These are phyloP conservation scores for Glaciozyma martinii DNA, from an alignment of 768 basidiomycete genomes.

Conservation along the genomic window DNA sequence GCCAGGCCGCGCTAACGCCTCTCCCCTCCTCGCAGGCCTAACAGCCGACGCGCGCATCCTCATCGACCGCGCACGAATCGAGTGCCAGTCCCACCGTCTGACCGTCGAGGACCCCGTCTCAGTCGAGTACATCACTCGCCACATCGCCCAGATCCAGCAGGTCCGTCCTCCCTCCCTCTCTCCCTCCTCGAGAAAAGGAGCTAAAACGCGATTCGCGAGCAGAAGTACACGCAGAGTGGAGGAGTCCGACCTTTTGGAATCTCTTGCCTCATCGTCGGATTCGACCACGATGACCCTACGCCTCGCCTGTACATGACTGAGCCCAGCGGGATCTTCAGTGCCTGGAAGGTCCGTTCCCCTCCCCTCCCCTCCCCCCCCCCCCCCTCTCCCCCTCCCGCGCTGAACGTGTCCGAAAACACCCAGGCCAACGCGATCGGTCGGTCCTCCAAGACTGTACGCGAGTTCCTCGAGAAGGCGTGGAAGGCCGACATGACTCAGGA, in stretches of 20 bases:
- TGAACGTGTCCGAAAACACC: too few species aligned
- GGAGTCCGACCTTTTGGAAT: conserved; percentile 98
- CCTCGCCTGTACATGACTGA: conserved; percentile 95
- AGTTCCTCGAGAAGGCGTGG: conserved; percentile 97
- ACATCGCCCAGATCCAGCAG: conserved; percentile 98
- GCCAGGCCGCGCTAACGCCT: not conserved
- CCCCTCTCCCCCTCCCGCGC: not conserved
- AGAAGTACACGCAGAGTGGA: conserved; percentile 97
- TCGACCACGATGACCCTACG: conserved; percentile 75
- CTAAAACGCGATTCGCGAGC: not conserved
- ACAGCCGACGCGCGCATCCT: conserved; percentile 96
- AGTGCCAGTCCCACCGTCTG: conserved; percentile 93
- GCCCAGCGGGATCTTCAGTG: conserved; percentile 93
- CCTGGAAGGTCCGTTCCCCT: conserved; percentile 73
- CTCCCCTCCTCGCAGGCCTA: conserved; percentile 52
- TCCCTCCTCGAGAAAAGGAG: not conserved
- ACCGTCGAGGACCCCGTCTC: conserved; percentile 98
- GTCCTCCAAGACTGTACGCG: conserved; percentile 94
- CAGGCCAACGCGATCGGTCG: conserved; percentile 97
- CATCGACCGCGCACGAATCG: conserved; percentile 94
- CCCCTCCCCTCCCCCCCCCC: not conserved
- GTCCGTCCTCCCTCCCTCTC: conserved; percentile 43
- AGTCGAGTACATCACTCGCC: conserved; percentile 95
- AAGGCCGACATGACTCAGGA: conserved; percentile 79
- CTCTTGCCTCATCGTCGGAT: conserved; percentile 91